phyloP scores from a whole-genome alignment of 2,329 filamentous ascomycete species.

The Colletotrichum chrysophilum region DNA sequence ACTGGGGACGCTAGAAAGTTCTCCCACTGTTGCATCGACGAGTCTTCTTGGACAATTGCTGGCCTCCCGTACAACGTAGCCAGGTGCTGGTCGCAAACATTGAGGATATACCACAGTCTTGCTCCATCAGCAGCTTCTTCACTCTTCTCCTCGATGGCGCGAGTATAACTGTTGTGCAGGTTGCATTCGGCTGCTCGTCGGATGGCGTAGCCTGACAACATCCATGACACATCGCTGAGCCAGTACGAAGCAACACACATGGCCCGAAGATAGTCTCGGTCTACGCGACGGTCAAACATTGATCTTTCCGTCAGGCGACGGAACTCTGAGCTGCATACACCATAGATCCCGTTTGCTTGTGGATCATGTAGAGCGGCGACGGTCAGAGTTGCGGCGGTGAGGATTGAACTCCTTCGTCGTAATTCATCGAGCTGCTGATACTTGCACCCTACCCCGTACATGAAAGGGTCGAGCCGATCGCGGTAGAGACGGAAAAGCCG shows the following conservation, averaged over 20 bases:
- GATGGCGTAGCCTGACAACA: constrained; percentile 60
- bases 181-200: constrained; percentile 54
- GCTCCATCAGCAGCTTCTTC: constrained; percentile 56
- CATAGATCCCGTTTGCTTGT: constrained; percentile 54
- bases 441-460: constrained; percentile 55
- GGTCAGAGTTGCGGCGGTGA: constrained; percentile 61
- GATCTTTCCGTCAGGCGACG: constrained; percentile 55
- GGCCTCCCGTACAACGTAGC: constrained; percentile 66
- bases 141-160: constrained; percentile 39
- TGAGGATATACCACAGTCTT: constrained; percentile 65
- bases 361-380: constrained; percentile 64
- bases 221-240: constrained; percentile 68
- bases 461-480: constrained; percentile 53
- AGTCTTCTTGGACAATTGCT: constrained; percentile 62
- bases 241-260: constrained; percentile 67
- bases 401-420: constrained; percentile 57
- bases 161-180: constrained; percentile 46
- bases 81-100: constrained; percentile 66
- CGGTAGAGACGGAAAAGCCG: constrained; percentile 56
- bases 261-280: constrained; percentile 59
- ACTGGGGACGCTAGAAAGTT: constrained; percentile 56
- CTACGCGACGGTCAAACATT: constrained; percentile 38
- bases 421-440: constrained; percentile 56
- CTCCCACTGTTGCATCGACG: constrained; percentile 62
- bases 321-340: constrained; percentile 59